Evolutionary conservation across 2,329 filamentous ascomycete species (phyloP), one percentile per base, ranked within the genome.

Genomic region (Rasamsonia emersonii): DNA sequence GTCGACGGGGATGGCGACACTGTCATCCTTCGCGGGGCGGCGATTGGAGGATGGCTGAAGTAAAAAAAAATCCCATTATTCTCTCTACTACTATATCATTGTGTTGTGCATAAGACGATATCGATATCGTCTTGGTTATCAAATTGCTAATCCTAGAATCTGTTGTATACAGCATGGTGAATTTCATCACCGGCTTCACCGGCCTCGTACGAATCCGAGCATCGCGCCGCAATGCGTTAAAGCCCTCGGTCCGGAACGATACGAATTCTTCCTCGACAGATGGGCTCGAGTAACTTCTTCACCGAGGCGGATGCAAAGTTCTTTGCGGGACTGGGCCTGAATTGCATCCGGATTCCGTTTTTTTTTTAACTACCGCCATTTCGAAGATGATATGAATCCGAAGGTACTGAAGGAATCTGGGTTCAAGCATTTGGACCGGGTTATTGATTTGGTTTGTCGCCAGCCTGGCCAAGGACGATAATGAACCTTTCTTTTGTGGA

Each of bases 151-250:
- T 23, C 20, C 20, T 23, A 7, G 20, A 23, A 23, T 23, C 20
- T n/a, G n/a, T 4, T 23, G 20, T 9, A 11, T 25, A 35, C 28
- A 62, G 56, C 35, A 73, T 73, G 68, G 71, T 75, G 50, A 77
- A 76, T 49, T 77, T 77, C 59, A 77, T 78, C 41, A 75, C 70
- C 1, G 75, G 75, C n/a, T 78, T 68, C 36, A 61, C 72, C 8
- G 75, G 71, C 11, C 70, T n/a, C n/a, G n/a, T n/a, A 74, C 30
- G 75, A 78, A 45, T 61, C 61, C 14, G 64, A 76, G 38, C 69
- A 74, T 38, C 68, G 73, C 6, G 62, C 62, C 2, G 65, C 70
- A 2, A 65, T 77, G 53, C 55, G n/a, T 65, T 1, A 59, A 66
- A 33, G 68, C 71, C 0, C 55, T 77, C 0, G 74, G 74, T 1